phyloP scores from a whole-genome alignment of 495 filamentous ascomycete genomes.

The Echria macrotheca region DNA sequence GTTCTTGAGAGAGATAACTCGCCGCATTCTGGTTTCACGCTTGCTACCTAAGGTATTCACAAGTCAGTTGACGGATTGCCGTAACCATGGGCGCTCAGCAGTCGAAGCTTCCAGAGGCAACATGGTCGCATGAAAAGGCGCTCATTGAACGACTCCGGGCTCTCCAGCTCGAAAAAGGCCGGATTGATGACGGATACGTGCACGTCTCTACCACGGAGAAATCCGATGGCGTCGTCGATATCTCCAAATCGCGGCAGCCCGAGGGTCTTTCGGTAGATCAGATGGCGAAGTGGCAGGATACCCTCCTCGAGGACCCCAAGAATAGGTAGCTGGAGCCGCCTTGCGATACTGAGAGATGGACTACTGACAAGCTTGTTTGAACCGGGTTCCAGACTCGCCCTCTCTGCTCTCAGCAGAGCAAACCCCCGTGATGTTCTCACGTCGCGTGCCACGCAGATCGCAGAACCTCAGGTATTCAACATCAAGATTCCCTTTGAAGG shows the following conservation, averaged over 20 bases:
- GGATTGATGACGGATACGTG: slow-evolving; percentile 44
- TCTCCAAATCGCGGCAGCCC: slow-evolving; percentile 23
- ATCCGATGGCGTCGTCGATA: background rate
- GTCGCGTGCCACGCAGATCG: slow-evolving; percentile 49
- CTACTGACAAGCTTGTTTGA: too few relatives aligned
- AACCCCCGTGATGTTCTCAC: slow-evolving; percentile 50
- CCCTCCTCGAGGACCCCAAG: slow-evolving; percentile 60
- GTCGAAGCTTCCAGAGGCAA: slow-evolving; percentile 31
- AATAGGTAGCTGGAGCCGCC: slow-evolving; percentile 37
- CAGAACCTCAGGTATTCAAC: slow-evolving; percentile 76
- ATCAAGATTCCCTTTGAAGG: slow-evolving; percentile 77
- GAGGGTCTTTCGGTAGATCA: slow-evolving; percentile 41
- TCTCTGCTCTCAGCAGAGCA: slow-evolving; percentile 58
- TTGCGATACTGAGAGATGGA: too few relatives aligned
- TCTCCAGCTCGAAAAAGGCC: slow-evolving; percentile 29
- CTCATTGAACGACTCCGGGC: slow-evolving; percentile 37
- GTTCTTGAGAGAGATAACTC: background rate
- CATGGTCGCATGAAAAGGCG: slow-evolving; percentile 34
- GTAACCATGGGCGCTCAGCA: slow-evolving; percentile 44
- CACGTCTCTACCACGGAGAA: slow-evolving; percentile 28
- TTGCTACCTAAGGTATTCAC: background rate
- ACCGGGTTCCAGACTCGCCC: slow-evolving; percentile 49
- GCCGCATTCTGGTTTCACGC: background rate
- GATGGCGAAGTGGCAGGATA: slow-evolving; percentile 52
- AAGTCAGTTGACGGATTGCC: background rate